A percentile compares a stretch with the other conserved stretches of the same genome.
Evolutionary conservation across 192 early-diverging fungal genomes (phyloP).

Genomic region (Dimargaris xerosporica): DNA sequence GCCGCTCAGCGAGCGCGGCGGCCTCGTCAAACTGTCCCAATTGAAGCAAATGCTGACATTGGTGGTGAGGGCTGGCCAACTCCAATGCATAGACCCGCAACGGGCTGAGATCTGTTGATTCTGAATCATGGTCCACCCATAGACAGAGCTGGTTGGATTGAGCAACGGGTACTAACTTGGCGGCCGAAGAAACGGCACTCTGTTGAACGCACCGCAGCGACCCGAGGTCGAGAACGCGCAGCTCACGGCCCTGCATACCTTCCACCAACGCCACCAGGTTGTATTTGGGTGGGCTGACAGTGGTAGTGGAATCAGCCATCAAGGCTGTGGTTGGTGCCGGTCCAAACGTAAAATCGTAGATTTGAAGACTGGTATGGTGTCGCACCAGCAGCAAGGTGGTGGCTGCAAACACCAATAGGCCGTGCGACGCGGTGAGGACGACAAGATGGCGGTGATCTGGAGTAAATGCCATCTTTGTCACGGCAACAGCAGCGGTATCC

Average conservation of each 20-base stretch:
- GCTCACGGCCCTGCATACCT: neutral
- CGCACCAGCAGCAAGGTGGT: neutral
- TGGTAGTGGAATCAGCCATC: neutral
- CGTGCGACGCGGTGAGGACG: neutral
- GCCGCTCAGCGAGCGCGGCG: conserved; percentile 18
- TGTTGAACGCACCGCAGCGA: neutral
- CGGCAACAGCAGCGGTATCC: neutral
- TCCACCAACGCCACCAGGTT: neutral
- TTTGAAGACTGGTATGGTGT: neutral
- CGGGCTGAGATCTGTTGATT: neutral
- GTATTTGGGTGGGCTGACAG: neutral
- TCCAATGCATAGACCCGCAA: neutral
- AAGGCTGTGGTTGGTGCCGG: neutral
- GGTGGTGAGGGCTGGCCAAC: neutral
- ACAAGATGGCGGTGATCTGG: neutral
- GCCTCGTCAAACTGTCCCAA: conserved; percentile 19
- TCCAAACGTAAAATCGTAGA: neutral
- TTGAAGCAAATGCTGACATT: conserved; percentile 18
- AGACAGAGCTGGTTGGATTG: neutral
- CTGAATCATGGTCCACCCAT: neutral
- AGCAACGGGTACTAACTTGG: neutral
- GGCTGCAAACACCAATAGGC: neutral
- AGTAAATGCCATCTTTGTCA: neutral
- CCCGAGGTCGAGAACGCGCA: neutral
- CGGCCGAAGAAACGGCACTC: neutral